Conservation (phyloP, 768 basidiomycete genomes). For the Xerocomellus dryophilus region DNA sequence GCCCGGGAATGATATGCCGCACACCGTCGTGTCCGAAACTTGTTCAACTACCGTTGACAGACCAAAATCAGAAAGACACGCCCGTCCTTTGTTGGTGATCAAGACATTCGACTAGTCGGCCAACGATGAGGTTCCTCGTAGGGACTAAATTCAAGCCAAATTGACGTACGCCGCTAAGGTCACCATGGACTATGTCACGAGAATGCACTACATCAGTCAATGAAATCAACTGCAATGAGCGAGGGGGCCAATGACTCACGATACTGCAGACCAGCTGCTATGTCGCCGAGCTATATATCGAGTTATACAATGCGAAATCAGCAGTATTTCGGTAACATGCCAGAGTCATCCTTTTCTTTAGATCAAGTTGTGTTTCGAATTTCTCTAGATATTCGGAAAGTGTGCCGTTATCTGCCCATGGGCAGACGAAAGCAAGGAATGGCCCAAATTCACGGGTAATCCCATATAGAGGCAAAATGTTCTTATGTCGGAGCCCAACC, state of each 20-base stretch:
- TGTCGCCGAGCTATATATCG: conserved; percentile 21
- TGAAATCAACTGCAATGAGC: background rate
- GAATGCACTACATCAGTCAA: conserved; percentile 18
- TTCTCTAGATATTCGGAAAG: conserved; percentile 29
- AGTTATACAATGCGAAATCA: background rate
- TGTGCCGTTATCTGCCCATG: conserved; percentile 34
- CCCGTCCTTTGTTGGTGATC: conserved; percentile 8
- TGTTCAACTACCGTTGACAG: conserved; percentile 21
- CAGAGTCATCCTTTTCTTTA: conserved; percentile 16
- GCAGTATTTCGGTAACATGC: conserved; percentile 1
- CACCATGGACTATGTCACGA: conserved; percentile 36
- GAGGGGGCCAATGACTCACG: conserved; percentile 2
- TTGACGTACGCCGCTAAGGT: conserved; percentile 36
- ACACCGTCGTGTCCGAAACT: conserved; percentile 2
- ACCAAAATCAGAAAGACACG: conserved; percentile 33
- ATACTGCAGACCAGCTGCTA: conserved; percentile 25
- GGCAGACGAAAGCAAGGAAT: conserved; percentile 32
- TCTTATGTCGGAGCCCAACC: conserved; percentile 27
- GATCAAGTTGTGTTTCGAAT: conserved; percentile 6
- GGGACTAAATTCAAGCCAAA: background rate
- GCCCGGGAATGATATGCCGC: conserved; percentile 15
- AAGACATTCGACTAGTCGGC: conserved; percentile 23
- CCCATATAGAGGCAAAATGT: conserved; percentile 33
- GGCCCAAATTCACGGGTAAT: conserved; percentile 25
- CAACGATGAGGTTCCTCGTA: background rate